Evolutionary conservation across 2,329 filamentous ascomycete species (phyloP), one percentile per base, ranked within the genome.

Genomic region (Trichophaea hybrida): DNA sequence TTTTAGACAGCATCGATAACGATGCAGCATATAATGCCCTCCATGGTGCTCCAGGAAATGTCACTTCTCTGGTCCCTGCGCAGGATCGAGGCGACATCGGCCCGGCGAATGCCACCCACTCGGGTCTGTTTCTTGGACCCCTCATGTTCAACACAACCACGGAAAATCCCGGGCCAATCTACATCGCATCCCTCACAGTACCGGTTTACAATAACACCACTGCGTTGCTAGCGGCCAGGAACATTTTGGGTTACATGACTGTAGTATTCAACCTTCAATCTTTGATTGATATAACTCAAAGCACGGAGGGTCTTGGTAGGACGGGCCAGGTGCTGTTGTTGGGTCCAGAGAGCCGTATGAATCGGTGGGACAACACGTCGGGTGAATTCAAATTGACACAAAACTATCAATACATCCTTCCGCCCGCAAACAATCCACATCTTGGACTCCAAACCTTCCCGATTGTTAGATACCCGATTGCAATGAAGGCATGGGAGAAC

Each of bases 181-280:
- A 87, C 32, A 74, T 96, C 8, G 71, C 94, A 10, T 95, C 89
- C 1, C 75, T 94, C 60, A 94, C 89, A 0, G 73, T 91, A 12
- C 87, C 89, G 0, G 81, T 96, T 57, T 78, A 86, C 61, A 82
- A 85, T 69, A 85, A 83, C 65, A 76, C 77, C 1, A 57, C 55
- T 6, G 44, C 44, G 12, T 12, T 50, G 12, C 31, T 15, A 17
- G 77, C 78, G 1, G 70, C 49, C 43, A 55, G 61, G 35, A 58
- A 55, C 2, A n/a, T 90, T 0, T 76, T 95, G 5, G 90, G 88
- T 1, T 95, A 88, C 75, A 79, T 95, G 74, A 94, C 88, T 1
- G 74, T 91, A 1, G 76, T 94, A n/a, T 78, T 86, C 58, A 80
- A 86, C 59, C 83, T 84, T 1, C 73, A 67, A 10, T 59, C 64